Evolutionary conservation across 2,329 filamentous ascomycete genomes (phyloP).

Genomic region (Alternaria angustiovoidea): DNA sequence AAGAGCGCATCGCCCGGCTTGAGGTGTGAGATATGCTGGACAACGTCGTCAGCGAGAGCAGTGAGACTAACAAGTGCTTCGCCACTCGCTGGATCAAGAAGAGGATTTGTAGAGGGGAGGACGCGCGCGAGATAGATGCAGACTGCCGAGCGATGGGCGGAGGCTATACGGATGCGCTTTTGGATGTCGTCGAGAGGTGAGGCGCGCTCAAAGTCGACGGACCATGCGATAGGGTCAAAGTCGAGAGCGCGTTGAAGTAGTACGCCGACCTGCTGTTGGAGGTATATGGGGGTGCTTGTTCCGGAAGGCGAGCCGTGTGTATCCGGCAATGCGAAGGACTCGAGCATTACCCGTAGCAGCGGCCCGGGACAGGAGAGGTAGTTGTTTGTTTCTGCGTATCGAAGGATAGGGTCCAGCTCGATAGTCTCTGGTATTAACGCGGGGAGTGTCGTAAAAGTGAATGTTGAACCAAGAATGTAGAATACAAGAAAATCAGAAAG

Average conservation of each 20-base stretch:
- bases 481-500: constrained; percentile 50
- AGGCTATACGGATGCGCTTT: constrained; percentile 47
- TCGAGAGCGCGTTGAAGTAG: constrained; percentile 38
- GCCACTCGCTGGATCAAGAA: constrained; percentile 51
- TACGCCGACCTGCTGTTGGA: constrained; percentile 36
- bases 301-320: constrained; percentile 22
- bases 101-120: constrained; percentile 41
- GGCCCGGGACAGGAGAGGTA: constrained; percentile 50
- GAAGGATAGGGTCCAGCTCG: constrained; percentile 46
- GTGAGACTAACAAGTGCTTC: constrained; percentile 47
- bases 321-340: constrained; percentile 46
- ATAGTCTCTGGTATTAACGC: constrained; percentile 42
- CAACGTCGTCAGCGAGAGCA: constrained; percentile 59
- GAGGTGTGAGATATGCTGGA: constrained; percentile 61
- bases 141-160: constrained; percentile 52
- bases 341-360: constrained; percentile 48
- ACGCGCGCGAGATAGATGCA: constrained; percentile 50
- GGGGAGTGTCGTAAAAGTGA: constrained; percentile 39
- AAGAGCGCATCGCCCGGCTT: constrained; percentile 61
- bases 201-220: constrained; percentile 39
- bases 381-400: constrained; percentile 52
- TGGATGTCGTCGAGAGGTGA: constrained; percentile 46
- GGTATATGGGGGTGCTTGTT: constrained; percentile 17
- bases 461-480: constrained; percentile 46
- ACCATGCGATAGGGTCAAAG: constrained; percentile 47